Evolutionary conservation across 768 basidiomycete genomes (phyloP), one percentile per base, ranked within the genome.

Genomic region (Galerina sulciceps): DNA sequence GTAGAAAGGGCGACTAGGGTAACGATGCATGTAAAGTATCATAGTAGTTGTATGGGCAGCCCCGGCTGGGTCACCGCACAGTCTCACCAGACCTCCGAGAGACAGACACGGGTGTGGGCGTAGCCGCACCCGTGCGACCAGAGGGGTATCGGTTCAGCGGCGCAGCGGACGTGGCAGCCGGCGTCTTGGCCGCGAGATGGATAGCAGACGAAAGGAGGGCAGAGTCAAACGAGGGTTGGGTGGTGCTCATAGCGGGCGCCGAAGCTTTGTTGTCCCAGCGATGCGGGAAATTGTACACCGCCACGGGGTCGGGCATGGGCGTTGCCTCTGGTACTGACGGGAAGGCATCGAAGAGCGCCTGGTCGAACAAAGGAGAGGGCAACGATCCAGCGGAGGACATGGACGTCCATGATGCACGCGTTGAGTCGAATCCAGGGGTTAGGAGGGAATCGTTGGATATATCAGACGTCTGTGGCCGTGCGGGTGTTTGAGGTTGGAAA

Each of bases 341-440:
- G 71, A 91, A 91, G 6, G 87, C 82, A 57, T 90, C 89, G 62
- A 87, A 89, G 20, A 89, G 72, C 10, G 82, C 82, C 59, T 76
- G 75, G 66, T 88, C 86, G 42, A 90, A 81, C 22, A 79, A 64
- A 49, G 74, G 84, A 60, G 77, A 84, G 61, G 76, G 74, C 59
- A 68, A 74, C 2, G 79, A 76, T 37, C 77, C 68, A 15, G 73
- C 55, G 31, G 81, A 71, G 9, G 77, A 73, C 17, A 75, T 70
- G 4, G 83, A 85, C 57, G 76, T 71, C 80, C 81, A 82, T 2
- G 86, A 84, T 4, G 69, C 79, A 10, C 80, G 75, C 3, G 66
- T 51, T 9, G 55, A 57, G 41, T 62, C 55, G 49, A 22, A 51
- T 14, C 49, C 35, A 37, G 61, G 62, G 13, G 57, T 58, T 18